Evolutionary conservation across 768 basidiomycete genomes (phyloP), one percentile per base, ranked within the genome.

Genomic region (Tricholoma sp.): DNA sequence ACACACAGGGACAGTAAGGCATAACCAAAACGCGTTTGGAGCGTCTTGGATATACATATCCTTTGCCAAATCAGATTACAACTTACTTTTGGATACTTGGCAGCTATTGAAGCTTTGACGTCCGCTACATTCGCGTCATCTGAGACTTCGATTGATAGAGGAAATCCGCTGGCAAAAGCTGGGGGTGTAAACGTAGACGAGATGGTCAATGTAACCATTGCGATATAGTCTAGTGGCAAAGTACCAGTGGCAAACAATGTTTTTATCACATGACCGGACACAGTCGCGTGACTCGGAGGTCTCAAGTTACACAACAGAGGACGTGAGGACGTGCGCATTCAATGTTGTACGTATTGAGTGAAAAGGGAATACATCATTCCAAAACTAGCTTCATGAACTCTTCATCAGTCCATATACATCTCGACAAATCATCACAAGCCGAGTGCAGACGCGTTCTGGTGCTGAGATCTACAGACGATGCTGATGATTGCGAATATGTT

Each of bases 81-180:
- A 61, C 67, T 57, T 57, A 76, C 76, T 63, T 75, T 74, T 2
- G 74, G 74, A 52, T 68, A 74, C 58, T 69, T 70, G 4, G 64
- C 58, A 8, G 82, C 76, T 57, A 95, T 76, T 14, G 82, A 82
- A 18, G 66, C 68, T 73, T 94, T 94, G 57, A 94, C 76, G 57
- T 91, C 85, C 5, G 69, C 75, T 50, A 94, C 72, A 5, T 88
- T 91, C 43, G 82, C 76, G 27, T 77, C 72, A 18, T 77, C 70
- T 9, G 66, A 60, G n/a, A 85, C 66, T 3, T 84, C 74, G 19
- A 88, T 57, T 4, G 73, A 73, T 10, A 76, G 62, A 2, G 86
- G 85, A 11, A 87, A 74, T 3, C 76, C 76, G 41, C 74, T 75
- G 14, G 84, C 78, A 50, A 84, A 67, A 4, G 75, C 43, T 0